Percentiles rank a stretch among this genome's conserved stretches.
Conservation (phyloP, 208 protist genomes). For the Wallacemonas rigidus region DNA sequence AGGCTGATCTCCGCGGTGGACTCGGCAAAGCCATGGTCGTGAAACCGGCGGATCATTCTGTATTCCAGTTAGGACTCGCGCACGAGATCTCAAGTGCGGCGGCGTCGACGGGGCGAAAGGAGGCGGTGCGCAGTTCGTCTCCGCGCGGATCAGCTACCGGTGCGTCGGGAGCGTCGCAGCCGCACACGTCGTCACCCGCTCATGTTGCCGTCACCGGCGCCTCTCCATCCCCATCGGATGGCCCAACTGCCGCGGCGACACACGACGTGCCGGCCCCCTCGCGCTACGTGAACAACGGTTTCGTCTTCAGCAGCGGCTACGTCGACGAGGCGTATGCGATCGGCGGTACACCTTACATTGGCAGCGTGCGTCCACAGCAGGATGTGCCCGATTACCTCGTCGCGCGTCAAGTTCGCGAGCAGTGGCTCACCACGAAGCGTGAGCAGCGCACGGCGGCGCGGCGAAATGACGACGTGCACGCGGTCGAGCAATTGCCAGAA, state of each 20-base stretch:
- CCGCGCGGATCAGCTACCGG: no score
- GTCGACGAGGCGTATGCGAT: constrained; percentile 17
- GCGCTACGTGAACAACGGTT: constrained; percentile 16
- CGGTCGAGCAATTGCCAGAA: constrained; percentile 44
- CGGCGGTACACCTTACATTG: constrained; percentile 3
- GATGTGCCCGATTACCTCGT: constrained; percentile 7
- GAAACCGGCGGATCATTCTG: constrained; percentile 49
- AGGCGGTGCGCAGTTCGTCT: no score
- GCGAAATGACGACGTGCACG: constrained; percentile 34
- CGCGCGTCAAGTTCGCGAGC: constrained; percentile 14
- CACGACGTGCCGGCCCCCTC: no score
- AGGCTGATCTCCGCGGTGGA: background rate
- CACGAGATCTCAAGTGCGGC: constrained; percentile 7
- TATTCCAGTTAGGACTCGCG: constrained; percentile 54
- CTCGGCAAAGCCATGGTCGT: constrained; percentile 50
- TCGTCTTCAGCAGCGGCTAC: constrained; percentile 18
- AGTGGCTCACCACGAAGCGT: constrained; percentile 26
- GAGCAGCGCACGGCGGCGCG: constrained; percentile 10
- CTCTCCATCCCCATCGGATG: no score
- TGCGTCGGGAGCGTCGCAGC: no score
- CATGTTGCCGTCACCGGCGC: no score
- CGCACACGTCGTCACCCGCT: no score
- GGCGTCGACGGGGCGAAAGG: background rate
- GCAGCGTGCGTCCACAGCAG: background rate
- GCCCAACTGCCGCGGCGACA: no score